Conservation (phyloP, 2,329 filamentous ascomycete genomes). For the Talaromyces sp. region DNA sequence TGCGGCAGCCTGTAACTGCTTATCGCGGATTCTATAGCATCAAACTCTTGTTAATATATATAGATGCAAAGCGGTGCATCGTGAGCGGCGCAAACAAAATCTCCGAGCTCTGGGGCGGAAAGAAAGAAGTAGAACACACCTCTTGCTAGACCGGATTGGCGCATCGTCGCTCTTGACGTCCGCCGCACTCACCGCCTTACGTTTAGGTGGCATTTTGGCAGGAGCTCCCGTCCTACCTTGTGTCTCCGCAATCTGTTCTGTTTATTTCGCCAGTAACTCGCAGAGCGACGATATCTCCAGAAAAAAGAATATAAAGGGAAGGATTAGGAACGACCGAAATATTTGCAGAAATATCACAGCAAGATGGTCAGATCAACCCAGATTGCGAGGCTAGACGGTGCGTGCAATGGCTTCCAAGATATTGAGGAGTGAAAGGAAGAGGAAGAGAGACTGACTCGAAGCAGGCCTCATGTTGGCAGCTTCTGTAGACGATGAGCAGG, state of each 20-base stretch:
- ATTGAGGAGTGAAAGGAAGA: neutral
- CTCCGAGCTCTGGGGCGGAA: neutral
- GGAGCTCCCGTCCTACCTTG: slow-evolving; percentile 10
- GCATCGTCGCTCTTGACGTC: neutral
- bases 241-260: slow-evolving; percentile 17
- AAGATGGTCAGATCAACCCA: slow-evolving; percentile 87
- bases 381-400: slow-evolving; percentile 90
- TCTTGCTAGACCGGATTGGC: neutral
- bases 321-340: too few relatives aligned
- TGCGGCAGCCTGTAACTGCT: slow-evolving; percentile 22
- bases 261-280: neutral
- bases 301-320: neutral
- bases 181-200: slow-evolving; percentile 32
- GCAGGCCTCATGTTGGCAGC: slow-evolving; percentile 93
- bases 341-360: neutral
- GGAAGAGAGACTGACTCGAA: neutral
- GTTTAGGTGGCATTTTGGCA: slow-evolving; percentile 31
- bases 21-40: slow-evolving; percentile 22
- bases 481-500: slow-evolving; percentile 86
- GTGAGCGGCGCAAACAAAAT: neutral
- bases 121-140: neutral
- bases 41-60: neutral
- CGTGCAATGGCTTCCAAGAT: slow-evolving; percentile 18
- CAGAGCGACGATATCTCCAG: neutral
- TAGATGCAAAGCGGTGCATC: neutral